phyloP scores from a whole-genome alignment of 1,284 basidiomycete genomes.

The Cutaneotrichosporon sp. region DNA sequence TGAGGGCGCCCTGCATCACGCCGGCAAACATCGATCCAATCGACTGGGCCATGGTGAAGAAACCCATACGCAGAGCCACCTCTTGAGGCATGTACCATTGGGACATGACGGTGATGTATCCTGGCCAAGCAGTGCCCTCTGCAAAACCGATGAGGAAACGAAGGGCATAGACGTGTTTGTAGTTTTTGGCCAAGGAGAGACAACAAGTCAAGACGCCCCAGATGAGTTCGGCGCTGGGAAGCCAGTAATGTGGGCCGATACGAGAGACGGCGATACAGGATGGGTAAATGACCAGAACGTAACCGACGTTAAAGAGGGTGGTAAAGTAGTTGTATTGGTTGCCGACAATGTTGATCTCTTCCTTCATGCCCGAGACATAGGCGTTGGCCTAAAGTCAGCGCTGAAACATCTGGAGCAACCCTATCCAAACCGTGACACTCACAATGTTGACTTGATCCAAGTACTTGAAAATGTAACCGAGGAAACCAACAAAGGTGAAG shows the following conservation, averaged over 20 bases:
- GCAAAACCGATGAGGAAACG: conserved; percentile 32
- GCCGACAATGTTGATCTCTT: conserved; percentile 34
- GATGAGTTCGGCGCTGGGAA: conserved; percentile 16
- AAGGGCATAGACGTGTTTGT: conserved; percentile 16
- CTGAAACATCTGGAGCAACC: too few relatives aligned
- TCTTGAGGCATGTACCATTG: conserved; percentile 31
- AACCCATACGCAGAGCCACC: conserved; percentile 28
- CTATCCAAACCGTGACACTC: too few relatives aligned
- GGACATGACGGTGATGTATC: conserved; percentile 21
- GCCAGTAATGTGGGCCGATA: conserved; percentile 20
- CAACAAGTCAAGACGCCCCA: conserved; percentile 22
- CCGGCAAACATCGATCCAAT: conserved; percentile 30
- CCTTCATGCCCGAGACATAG: conserved; percentile 32
- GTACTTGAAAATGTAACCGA: conserved; percentile 24
- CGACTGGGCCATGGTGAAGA: conserved; percentile 29
- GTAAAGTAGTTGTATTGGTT: conserved; percentile 35
- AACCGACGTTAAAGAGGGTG: conserved; percentile 23
- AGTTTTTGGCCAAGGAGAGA: conserved; percentile 14
- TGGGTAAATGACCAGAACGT: conserved; percentile 20
- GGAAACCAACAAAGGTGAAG: conserved; percentile 18
- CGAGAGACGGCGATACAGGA: conserved; percentile 16
- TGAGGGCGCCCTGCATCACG: conserved; percentile 31
- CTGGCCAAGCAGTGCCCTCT: conserved; percentile 25
- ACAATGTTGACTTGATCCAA: conserved; percentile 34
- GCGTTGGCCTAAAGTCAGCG: conserved; percentile 27